Percentiles rank a stretch among this genome's conserved stretches.
phyloP scores from a whole-genome alignment of 2,329 filamentous ascomycete species.

The Lojkania enalia region DNA sequence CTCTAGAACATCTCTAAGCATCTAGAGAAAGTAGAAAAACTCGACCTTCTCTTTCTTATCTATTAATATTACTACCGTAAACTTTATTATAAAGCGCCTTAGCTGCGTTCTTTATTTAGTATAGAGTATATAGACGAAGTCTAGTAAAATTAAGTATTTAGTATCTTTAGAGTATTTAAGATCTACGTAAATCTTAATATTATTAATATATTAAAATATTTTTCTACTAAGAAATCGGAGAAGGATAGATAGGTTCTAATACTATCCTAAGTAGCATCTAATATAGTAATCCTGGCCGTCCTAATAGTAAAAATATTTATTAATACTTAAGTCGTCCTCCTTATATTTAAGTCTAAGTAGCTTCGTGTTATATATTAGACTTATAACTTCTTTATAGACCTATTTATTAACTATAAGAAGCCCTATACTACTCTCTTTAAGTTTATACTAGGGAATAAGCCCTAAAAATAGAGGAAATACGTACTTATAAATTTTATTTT shows the following conservation, averaged over 20 bases:
- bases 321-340: conserved; percentile 9
- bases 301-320: conserved; percentile 10
- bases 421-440: conserved; percentile 8
- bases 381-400: background rate
- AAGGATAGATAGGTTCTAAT: conserved; percentile 8
- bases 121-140: conserved; percentile 14
- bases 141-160: conserved; percentile 13
- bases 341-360: conserved; percentile 15
- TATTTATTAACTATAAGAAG: conserved; percentile 5
- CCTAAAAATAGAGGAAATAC: conserved; percentile 11
- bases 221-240: conserved; percentile 2
- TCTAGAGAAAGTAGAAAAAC: conserved; percentile 15
- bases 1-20: conserved; percentile 7
- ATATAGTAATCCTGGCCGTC: conserved; percentile 6
- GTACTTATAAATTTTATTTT: conserved; percentile 12
- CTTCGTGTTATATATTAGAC: conserved; percentile 1
- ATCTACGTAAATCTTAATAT: conserved; percentile 17
- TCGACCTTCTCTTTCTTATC: conserved; percentile 11
- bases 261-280: conserved; percentile 7
- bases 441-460: conserved; percentile 4
- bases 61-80: conserved; percentile 11
- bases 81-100: no score
- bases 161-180: conserved; percentile 7
- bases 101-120: background rate
- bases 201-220: conserved; percentile 12